These are phyloP conservation scores for Aquilaria yunnanensis DNA, from an alignment of 345 rosid species.

Conservation along the genomic window DNA sequence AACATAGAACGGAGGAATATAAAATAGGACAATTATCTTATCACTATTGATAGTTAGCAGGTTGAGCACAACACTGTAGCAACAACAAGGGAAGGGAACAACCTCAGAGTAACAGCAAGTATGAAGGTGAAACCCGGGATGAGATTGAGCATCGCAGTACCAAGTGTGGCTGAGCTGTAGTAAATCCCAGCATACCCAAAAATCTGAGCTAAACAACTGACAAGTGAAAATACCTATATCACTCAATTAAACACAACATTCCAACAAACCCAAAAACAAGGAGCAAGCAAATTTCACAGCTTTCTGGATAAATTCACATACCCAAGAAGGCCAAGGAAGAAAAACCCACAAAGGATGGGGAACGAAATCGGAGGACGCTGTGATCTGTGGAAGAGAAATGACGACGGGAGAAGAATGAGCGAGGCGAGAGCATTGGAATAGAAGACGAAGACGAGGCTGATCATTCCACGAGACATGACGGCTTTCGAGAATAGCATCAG, in stretches of 20 bases:
- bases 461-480: slow-evolving; percentile 54
- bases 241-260: not conserved
- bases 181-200: slow-evolving; percentile 38
- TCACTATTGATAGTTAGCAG: no score
- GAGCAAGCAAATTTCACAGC: not conserved
- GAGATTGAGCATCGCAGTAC: slow-evolving; percentile 47
- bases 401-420: slow-evolving; percentile 43
- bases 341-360: slow-evolving; percentile 32
- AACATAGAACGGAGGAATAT: no score
- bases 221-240: not conserved
- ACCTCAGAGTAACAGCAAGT: slow-evolving; percentile 45
- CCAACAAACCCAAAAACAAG: slow-evolving; percentile 1
- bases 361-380: slow-evolving; percentile 41
- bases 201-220: slow-evolving; percentile 27
- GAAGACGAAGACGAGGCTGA: slow-evolving; percentile 38
- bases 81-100: slow-evolving; percentile 3
- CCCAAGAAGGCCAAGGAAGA: slow-evolving; percentile 55
- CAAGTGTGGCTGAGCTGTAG: slow-evolving; percentile 47
- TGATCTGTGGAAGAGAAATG: slow-evolving; percentile 48
- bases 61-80: not conserved
- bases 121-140: slow-evolving; percentile 44
- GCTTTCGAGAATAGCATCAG: slow-evolving; percentile 41
- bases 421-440: slow-evolving; percentile 61
- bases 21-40: not conserved
- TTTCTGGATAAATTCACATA: slow-evolving; percentile 9